phyloP scores from a whole-genome alignment of 176 grass and related monocot genomes.

The Juncus inflexus region DNA sequence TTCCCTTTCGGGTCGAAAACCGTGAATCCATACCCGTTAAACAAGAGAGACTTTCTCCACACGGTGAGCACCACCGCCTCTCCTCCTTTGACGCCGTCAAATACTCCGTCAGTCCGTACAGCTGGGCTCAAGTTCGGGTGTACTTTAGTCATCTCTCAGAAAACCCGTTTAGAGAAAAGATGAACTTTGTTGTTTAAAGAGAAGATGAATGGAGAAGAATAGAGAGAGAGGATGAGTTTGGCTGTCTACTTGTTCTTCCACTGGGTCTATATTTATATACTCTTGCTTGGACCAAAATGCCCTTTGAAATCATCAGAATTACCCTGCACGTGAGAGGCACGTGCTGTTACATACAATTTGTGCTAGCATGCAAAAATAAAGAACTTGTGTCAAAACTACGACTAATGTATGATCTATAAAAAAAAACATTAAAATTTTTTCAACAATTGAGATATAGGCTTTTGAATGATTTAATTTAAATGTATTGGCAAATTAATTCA shows the following conservation, averaged over 20 bases:
- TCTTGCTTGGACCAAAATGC: not conserved
- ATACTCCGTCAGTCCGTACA: not conserved
- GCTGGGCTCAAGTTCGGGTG: slow-evolving; percentile 10
- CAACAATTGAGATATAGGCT: too few relatives aligned
- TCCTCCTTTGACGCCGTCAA: not conserved
- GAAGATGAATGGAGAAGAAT: not conserved
- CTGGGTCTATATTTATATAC: slow-evolving; percentile 14
- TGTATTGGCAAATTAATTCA: too few relatives aligned
- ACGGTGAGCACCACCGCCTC: slow-evolving; percentile 28
- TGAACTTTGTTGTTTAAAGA: not conserved
- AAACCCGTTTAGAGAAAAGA: not conserved
- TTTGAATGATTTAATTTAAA: too few relatives aligned
- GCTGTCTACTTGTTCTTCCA: not conserved
- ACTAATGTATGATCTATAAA: too few relatives aligned
- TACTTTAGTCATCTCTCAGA: slow-evolving; percentile 12
- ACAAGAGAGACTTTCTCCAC: slow-evolving; percentile 31
- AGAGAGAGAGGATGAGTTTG: slow-evolving; percentile 7
- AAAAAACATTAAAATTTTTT: too few relatives aligned
- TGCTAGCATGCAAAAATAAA: too few relatives aligned
- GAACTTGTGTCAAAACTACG: too few relatives aligned
- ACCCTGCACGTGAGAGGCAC: slow-evolving; percentile 20
- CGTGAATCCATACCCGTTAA: slow-evolving; percentile 32
- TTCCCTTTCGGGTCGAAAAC: slow-evolving; percentile 32
- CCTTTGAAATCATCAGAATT: slow-evolving; percentile 12
- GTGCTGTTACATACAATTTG: not conserved